Percentiles rank a stretch among this genome's conserved stretches.
These are phyloP conservation scores for Achaetomium macrosporum DNA, from an alignment of 2,329 filamentous ascomycete genomes.

Conservation along the genomic window DNA sequence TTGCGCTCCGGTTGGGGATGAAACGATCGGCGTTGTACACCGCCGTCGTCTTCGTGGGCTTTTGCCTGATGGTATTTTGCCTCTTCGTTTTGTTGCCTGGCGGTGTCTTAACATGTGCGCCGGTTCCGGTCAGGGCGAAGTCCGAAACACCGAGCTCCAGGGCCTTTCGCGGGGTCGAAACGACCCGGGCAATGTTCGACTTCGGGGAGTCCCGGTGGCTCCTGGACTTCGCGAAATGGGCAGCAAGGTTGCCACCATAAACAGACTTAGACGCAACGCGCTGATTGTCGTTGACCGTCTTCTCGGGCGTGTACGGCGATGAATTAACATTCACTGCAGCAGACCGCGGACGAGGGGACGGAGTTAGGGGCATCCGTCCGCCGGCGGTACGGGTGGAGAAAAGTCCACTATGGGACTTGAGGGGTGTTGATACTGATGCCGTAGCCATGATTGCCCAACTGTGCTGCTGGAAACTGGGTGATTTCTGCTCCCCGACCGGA, in stretches of 20 bases:
- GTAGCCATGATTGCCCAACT: constrained; percentile 67
- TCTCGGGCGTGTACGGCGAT: constrained; percentile 74
- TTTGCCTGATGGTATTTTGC: constrained; percentile 48
- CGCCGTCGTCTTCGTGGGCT: constrained; percentile 67
- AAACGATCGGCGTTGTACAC: constrained; percentile 84
- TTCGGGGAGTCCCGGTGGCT: constrained; percentile 83
- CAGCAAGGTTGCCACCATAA: constrained; percentile 71
- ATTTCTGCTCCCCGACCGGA: too few species aligned
- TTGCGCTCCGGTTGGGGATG: constrained; percentile 88
- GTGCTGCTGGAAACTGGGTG: constrained; percentile 31
- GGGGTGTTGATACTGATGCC: constrained; percentile 75
- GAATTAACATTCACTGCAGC: constrained; percentile 51
- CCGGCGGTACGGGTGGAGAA: constrained; percentile 91
- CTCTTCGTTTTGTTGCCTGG: constrained; percentile 50
- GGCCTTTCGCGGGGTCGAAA: constrained; percentile 70
- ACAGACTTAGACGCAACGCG: constrained; percentile 62
- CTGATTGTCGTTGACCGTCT: constrained; percentile 42
- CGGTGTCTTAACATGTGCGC: constrained; percentile 55
- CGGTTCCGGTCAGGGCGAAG: constrained; percentile 83
- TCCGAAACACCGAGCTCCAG: constrained; percentile 90
- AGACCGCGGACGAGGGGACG: constrained; percentile 67
- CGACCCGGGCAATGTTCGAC: constrained; percentile 80
- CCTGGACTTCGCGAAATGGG: constrained; percentile 72
- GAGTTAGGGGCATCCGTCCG: constrained; percentile 89
- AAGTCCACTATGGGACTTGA: constrained; percentile 90